Conservation (phyloP, 345 rosid genomes). For the Bruguiera parviflora region DNA sequence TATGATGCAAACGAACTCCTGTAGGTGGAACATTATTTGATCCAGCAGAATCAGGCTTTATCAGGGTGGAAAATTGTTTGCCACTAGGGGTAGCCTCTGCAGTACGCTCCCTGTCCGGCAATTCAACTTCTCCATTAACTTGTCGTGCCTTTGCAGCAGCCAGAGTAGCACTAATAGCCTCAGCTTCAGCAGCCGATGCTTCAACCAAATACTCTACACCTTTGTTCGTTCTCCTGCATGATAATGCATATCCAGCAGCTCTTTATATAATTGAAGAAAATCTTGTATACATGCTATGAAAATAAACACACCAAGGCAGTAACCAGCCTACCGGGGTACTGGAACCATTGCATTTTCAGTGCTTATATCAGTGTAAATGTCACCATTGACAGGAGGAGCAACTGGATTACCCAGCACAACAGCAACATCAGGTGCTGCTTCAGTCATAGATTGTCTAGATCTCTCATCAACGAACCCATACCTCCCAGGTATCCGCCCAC, state of each 20-base stretch:
- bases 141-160: slow-evolving; percentile 99
- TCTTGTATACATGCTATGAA: not conserved
- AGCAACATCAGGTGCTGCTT: slow-evolving; percentile 68
- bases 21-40: slow-evolving; percentile 52
- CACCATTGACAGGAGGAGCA: slow-evolving; percentile 93
- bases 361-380: slow-evolving; percentile 89
- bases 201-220: slow-evolving; percentile 96
- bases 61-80: slow-evolving; percentile 59
- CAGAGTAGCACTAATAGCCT: slow-evolving; percentile 94
- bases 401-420: slow-evolving; percentile 92
- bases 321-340: slow-evolving; percentile 60
- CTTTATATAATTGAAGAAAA: slow-evolving; percentile 11
- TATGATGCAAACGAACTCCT: slow-evolving; percentile 90
- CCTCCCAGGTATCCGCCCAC: slow-evolving; percentile 64
- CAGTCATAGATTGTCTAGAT: slow-evolving; percentile 58
- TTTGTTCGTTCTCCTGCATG: slow-evolving; percentile 74
- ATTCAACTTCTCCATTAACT: slow-evolving; percentile 83
- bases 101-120: slow-evolving; percentile 79
- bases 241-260: slow-evolving; percentile 18
- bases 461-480: slow-evolving; percentile 83
- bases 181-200: slow-evolving; percentile 99
- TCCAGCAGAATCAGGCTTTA: slow-evolving; percentile 71
- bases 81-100: slow-evolving; percentile 97
- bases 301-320: slow-evolving; percentile 2
- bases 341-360: slow-evolving; percentile 84